Conservation (phyloP, 176 grass and related monocot genomes). For the Triticum turgidum region DNA sequence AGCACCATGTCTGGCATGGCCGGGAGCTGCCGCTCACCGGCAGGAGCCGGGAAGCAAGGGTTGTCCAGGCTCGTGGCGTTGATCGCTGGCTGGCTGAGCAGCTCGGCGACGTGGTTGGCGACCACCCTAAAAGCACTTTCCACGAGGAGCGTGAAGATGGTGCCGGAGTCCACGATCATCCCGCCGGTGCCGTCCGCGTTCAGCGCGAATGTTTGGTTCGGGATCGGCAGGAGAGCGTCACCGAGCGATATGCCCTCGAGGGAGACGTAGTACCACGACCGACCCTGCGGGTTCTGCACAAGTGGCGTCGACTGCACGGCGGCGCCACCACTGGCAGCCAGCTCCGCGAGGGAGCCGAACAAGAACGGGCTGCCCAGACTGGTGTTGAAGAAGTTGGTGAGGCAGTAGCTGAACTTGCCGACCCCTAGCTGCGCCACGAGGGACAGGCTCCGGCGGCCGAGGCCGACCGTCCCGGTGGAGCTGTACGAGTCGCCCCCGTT, state of each 20-base stretch:
- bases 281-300: not conserved
- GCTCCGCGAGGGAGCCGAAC: not conserved
- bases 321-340: not conserved
- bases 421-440: conserved; percentile 32
- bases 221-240: not conserved
- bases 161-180: conserved; percentile 14
- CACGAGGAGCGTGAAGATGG: not conserved
- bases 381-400: conserved; percentile 16
- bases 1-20: conserved; percentile 41
- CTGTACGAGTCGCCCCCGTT: not conserved
- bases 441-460: conserved; percentile 23
- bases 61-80: conserved; percentile 15
- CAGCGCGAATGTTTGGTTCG: not conserved
- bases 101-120: not conserved
- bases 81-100: not conserved
- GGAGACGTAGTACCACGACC: not conserved
- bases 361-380: not conserved
- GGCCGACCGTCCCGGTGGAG: conserved; percentile 26
- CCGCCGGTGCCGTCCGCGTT: not conserved
- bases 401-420: conserved; percentile 42
- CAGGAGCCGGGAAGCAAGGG: conserved; percentile 10
- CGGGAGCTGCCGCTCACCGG: not conserved
- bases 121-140: not conserved
- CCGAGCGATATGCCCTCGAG: not conserved
- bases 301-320: not conserved